phyloP scores from a whole-genome alignment of 805 yeast species.

The Yamadazyma insecticola region DNA sequence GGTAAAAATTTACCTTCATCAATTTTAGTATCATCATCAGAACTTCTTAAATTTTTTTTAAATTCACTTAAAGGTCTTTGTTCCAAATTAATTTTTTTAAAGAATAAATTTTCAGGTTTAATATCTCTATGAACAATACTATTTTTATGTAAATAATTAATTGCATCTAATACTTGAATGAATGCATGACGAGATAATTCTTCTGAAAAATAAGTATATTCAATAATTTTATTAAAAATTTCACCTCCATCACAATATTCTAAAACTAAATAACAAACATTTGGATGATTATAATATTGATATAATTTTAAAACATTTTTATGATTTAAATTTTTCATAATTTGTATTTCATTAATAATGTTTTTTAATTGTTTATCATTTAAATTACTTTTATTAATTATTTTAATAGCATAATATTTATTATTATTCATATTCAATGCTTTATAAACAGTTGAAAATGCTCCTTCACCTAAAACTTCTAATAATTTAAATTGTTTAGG shows the following conservation, averaged over 20 bases:
- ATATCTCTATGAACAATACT: conserved; percentile 77
- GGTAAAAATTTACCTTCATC: conserved; percentile 58
- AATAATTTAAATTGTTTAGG: conserved; percentile 28
- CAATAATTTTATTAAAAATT: conserved; percentile 73
- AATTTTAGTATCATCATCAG: conserved; percentile 55
- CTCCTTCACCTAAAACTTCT: conserved; percentile 70
- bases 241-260: conserved; percentile 78
- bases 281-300: conserved; percentile 47
- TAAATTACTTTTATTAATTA: conserved; percentile 60
- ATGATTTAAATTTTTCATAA: conserved; percentile 63
- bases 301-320: conserved; percentile 55
- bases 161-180: conserved; percentile 64
- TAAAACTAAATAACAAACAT: conserved; percentile 57
- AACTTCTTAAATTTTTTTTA: conserved; percentile 31
- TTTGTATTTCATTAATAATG: conserved; percentile 66
- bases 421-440: conserved; percentile 42
- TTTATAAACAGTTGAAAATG: conserved; percentile 80
- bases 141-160: conserved; percentile 62
- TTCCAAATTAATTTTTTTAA: conserved; percentile 47
- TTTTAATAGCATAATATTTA: conserved; percentile 63
- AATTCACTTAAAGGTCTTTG: conserved; percentile 34
- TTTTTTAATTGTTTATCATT: conserved; percentile 48
- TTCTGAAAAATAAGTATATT: conserved; percentile 72
- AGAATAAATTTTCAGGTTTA: conserved; percentile 74
- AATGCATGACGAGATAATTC: conserved; percentile 69